Percentiles rank a stretch among this genome's conserved stretches.
Evolutionary conservation across 345 rosid species (phyloP).

Genomic region (Populus ilicifolia): DNA sequence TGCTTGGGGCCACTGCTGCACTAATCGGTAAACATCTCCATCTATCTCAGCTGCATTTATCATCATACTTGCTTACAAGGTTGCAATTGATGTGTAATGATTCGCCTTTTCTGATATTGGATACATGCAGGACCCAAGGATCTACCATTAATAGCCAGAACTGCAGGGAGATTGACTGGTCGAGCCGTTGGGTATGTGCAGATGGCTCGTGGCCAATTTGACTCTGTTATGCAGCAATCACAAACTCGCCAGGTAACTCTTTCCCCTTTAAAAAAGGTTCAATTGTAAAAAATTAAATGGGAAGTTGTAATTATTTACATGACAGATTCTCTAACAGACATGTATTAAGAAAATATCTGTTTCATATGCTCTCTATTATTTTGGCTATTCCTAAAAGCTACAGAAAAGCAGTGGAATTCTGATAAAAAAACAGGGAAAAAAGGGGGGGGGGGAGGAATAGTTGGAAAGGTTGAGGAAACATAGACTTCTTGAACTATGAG

Average conservation of each 20-base stretch:
- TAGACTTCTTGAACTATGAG: too few relatives aligned
- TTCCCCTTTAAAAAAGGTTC: too few relatives aligned
- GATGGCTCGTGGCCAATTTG: constrained; percentile 84
- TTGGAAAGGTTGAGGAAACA: too few relatives aligned
- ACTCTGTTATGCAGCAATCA: constrained; percentile 75
- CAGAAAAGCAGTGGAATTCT: too few relatives aligned
- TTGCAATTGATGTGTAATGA: not conserved
- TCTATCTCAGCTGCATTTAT: not conserved
- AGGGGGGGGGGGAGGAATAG: too few relatives aligned
- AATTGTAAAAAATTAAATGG: not conserved
- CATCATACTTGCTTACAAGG: too few relatives aligned
- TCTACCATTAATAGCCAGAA: constrained; percentile 67
- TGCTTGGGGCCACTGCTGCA: constrained; percentile 29
- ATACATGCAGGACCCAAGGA: constrained; percentile 69
- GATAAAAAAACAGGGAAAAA: too few relatives aligned
- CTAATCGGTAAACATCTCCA: constrained; percentile 18
- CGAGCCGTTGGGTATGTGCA: constrained; percentile 79
- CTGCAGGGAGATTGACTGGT: constrained; percentile 73
- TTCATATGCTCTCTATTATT: too few relatives aligned
- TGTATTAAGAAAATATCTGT: not conserved
- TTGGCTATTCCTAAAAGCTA: too few relatives aligned
- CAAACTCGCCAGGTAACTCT: constrained; percentile 75
- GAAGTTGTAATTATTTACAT: not conserved
- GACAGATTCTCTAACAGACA: not conserved
- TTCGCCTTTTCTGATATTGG: not conserved